These are phyloP conservation scores for Aureobasidium sp. DNA, from an alignment of 2,329 filamentous ascomycete genomes.

Conservation along the genomic window DNA sequence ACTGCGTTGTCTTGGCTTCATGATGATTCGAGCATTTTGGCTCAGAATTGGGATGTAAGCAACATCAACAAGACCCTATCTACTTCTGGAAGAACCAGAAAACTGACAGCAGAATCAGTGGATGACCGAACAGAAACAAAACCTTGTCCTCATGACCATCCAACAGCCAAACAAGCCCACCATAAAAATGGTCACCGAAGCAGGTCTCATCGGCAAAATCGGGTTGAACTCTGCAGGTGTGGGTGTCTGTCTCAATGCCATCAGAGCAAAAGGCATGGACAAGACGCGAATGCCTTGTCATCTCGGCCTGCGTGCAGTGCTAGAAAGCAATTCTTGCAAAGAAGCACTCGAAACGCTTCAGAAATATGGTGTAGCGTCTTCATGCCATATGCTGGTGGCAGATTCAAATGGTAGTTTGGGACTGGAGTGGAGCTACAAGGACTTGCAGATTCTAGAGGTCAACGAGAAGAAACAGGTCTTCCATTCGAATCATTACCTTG, in stretches of 20 bases:
- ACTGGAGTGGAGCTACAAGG: conserved; percentile 38
- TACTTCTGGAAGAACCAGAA: not conserved
- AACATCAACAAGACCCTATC: not conserved
- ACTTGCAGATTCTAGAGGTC: conserved; percentile 25
- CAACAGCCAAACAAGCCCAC: conserved; percentile 35
- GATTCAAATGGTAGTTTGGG: conserved; percentile 40
- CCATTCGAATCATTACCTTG: conserved; percentile 37
- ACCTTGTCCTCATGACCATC: conserved; percentile 43
- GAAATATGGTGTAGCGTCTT: conserved; percentile 40
- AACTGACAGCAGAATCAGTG: conserved; percentile 29
- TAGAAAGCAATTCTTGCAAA: conserved; percentile 43
- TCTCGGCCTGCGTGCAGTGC: conserved; percentile 46
- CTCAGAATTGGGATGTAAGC: conserved; percentile 51
- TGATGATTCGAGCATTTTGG: conserved; percentile 31
- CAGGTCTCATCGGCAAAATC: conserved; percentile 57
- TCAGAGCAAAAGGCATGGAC: conserved; percentile 49
- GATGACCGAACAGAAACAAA: conserved; percentile 41
- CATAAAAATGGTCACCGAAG: conserved; percentile 51
- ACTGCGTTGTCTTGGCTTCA: conserved; percentile 44
- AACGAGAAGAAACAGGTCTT: conserved; percentile 29
- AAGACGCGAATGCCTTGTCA: conserved; percentile 49
- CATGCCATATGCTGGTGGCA: conserved; percentile 47
- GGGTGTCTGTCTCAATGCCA: conserved; percentile 54
- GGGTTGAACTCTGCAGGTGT: conserved; percentile 53
- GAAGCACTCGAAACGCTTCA: conserved; percentile 40